phyloP scores from a whole-genome alignment of 371 early-diverging fungal genomes.

The Zychaea mexicana region DNA sequence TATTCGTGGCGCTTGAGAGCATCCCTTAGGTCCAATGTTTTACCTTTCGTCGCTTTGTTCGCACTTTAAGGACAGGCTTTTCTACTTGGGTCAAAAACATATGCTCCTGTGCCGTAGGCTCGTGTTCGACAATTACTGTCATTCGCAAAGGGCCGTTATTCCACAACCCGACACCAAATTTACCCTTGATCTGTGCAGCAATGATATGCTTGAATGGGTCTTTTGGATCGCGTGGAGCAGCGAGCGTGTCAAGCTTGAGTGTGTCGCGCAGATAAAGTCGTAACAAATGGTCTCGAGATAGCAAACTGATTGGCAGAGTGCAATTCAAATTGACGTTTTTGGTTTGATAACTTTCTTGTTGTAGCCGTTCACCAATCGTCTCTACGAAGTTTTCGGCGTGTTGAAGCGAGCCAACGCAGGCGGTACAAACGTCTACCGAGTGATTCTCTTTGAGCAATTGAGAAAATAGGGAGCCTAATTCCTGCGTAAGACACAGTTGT shows the following conservation, averaged over 20 bases:
- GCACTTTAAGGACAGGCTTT: conserved; percentile 60
- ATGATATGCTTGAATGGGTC: conserved; percentile 52
- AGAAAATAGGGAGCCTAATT: conserved; percentile 15
- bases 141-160: conserved; percentile 50
- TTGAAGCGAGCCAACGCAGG: conserved; percentile 54
- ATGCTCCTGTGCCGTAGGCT: conserved; percentile 61
- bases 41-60: conserved; percentile 59
- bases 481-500: too few species aligned
- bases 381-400: conserved; percentile 38
- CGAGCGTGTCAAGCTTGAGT: conserved; percentile 8
- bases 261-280: conserved; percentile 31
- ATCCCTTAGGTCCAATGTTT: neutral
- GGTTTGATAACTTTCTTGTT: conserved; percentile 38
- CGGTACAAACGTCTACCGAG: conserved; percentile 30
- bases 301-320: conserved; percentile 53
- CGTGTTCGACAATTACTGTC: conserved; percentile 60
- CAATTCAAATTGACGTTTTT: conserved; percentile 45
- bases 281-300: conserved; percentile 54
- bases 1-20: too few species aligned
- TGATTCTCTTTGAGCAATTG: neutral
- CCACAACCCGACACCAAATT: conserved; percentile 28
- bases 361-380: conserved; percentile 25
- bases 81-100: conserved; percentile 64
- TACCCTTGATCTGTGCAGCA: conserved; percentile 30
- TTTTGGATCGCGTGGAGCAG: conserved; percentile 38